A percentile compares a stretch with the other conserved stretches of the same genome.
These are phyloP conservation scores for Stemphylium beticola DNA, from an alignment of 2,329 filamentous ascomycete species.

Conservation along the genomic window DNA sequence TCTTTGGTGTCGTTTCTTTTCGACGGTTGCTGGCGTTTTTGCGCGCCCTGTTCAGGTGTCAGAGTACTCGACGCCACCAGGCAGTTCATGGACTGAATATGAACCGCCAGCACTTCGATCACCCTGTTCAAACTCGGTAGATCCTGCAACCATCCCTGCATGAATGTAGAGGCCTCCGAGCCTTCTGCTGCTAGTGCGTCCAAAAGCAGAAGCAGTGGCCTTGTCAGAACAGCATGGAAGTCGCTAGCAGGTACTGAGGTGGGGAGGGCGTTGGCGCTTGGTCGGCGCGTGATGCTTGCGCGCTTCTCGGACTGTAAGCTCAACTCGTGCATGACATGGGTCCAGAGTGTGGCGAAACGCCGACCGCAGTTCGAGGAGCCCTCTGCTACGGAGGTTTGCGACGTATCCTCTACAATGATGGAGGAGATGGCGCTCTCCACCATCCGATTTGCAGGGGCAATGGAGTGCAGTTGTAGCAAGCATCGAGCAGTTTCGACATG, in stretches of 20 bases:
- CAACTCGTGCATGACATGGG: constrained; percentile 65
- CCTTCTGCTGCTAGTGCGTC: constrained; percentile 77
- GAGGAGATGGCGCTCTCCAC: constrained; percentile 80
- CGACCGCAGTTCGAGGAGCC: constrained; percentile 62
- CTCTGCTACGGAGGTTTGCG: neutral
- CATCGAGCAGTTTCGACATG: constrained; percentile 90
- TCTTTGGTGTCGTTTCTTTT: constrained; percentile 72
- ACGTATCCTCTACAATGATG: constrained; percentile 58
- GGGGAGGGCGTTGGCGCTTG: constrained; percentile 37
- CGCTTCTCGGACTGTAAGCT: constrained; percentile 46
- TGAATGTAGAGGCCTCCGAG: constrained; percentile 76
- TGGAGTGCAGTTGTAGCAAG: constrained; percentile 83
- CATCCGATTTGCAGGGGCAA: constrained; percentile 71
- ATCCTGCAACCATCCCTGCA: constrained; percentile 79
- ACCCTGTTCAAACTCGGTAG: constrained; percentile 60
- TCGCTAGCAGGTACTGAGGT: constrained; percentile 54
- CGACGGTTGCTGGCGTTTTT: constrained; percentile 1
- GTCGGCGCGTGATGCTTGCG: constrained; percentile 33
- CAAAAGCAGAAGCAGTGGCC: constrained; percentile 80
- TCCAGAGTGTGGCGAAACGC: constrained; percentile 79
- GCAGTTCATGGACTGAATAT: constrained; percentile 42
- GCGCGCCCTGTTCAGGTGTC: constrained; percentile 10
- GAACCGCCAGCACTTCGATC: constrained; percentile 44
- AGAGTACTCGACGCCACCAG: constrained; percentile 27
- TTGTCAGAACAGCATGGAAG: constrained; percentile 76